Evolutionary conservation across 306 rosid species (phyloP).

Genomic region (Cicer yamashitae): DNA sequence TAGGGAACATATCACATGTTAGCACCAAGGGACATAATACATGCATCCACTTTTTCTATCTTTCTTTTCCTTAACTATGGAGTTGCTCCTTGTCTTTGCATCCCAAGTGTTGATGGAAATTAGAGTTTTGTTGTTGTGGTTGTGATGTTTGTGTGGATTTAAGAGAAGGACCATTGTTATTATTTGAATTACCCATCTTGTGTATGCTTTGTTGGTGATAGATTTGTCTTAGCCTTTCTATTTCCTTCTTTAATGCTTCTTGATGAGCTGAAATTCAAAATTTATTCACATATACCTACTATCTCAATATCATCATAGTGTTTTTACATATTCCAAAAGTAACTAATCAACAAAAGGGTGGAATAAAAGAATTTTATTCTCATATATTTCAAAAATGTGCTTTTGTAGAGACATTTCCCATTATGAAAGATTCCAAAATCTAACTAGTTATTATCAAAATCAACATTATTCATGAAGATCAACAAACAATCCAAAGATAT

Average conservation of each 20-base stretch:
- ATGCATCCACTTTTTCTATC: slow-evolving; percentile 16
- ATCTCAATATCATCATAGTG: slow-evolving; percentile 1
- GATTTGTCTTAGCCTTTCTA: slow-evolving; percentile 86
- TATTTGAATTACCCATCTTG: slow-evolving; percentile 52
- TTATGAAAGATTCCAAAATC: slow-evolving; percentile 8
- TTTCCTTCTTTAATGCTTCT: slow-evolving; percentile 89
- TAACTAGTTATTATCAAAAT: slow-evolving; percentile 18
- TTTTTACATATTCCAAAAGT: slow-evolving; percentile 10
- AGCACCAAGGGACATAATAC: slow-evolving; percentile 37
- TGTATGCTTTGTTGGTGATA: slow-evolving; percentile 79
- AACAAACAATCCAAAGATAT: slow-evolving; percentile 21
- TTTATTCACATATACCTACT: background rate
- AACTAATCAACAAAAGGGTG: slow-evolving; percentile 17
- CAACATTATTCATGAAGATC: slow-evolving; percentile 15
- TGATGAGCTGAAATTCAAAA: slow-evolving; percentile 73
- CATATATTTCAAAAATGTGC: slow-evolving; percentile 21
- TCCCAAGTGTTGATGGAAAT: slow-evolving; percentile 41
- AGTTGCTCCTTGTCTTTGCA: slow-evolving; percentile 55
- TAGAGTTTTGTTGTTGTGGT: slow-evolving; percentile 35
- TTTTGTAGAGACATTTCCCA: slow-evolving; percentile 6
- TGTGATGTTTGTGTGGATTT: slow-evolving; percentile 40
- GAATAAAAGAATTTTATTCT: slow-evolving; percentile 34
- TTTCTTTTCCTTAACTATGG: slow-evolving; percentile 45
- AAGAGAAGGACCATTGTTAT: slow-evolving; percentile 43
- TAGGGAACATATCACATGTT: slow-evolving; percentile 70